Base-by-base conservation (phyloP, 352 stramenopile species). In the Pythium angustatum region DNA sequence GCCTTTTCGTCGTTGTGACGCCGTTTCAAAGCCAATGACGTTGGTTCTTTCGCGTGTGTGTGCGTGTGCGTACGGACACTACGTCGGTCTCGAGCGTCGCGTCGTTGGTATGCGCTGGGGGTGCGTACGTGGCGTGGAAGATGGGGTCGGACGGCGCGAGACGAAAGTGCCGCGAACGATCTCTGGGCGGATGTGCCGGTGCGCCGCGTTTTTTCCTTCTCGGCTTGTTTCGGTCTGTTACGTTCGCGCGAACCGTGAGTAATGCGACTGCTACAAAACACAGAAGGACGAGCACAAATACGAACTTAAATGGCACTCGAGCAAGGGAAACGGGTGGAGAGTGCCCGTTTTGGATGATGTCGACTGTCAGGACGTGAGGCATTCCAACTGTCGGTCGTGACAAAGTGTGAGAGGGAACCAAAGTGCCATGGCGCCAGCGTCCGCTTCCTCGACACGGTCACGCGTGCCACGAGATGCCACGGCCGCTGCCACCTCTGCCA, bases 351-450 rank as follows among this genome's bases (percentile, higher is more conserved):
- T 54, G 24, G 33, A 4, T 43, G 36, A 12, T 31, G 26, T 10
- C 26, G 43, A 28, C 8, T 69, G 62, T 44, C 62, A 64, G 24
- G 34, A 69, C 19, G 62, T 69, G 62, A 41, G 40, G 43, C 22
- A 34, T 41, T 50, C 33, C 24, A 49, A 51, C 8, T 15, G 5
- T 0, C 21, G 0, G 5, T 3, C 6, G 47, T 69, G 62, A 69
- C 62, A 69, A 64, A 69, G 27, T 59, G 62, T 55, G 62, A 10
- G 9, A 50, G 21, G 8, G 14, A 24, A 34, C n/a, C 21, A n/a
- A n/a, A n/a, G n/a, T n/a, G n/a, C n/a, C 38, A 49, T 58, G 58
- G 40, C 34, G 14, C n/a, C 48, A 41, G 30, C 30, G 21, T 24
- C 30, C 5, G 30, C 21, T 11, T 31, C 21, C 11, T 51, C 21